These are phyloP conservation scores for Calvatia gigantea DNA, from an alignment of 768 basidiomycete species.

Conservation along the genomic window DNA sequence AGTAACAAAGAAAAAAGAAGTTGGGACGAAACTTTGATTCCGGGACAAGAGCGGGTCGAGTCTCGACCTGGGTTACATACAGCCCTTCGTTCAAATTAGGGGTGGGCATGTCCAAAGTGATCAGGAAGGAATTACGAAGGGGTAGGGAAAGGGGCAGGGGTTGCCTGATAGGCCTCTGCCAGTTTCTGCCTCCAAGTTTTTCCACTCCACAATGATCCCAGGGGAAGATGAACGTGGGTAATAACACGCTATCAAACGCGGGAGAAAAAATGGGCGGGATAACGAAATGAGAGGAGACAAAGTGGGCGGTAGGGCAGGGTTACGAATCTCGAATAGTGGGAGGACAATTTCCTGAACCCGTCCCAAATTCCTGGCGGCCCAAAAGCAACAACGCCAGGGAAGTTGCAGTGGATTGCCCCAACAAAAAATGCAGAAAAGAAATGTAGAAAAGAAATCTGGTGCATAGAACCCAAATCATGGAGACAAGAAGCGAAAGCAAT, in stretches of 20 bases:
- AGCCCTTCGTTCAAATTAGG: neutral
- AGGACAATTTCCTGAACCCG: neutral
- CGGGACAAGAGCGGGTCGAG: neutral
- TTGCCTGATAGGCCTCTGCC: slow-evolving; percentile 6
- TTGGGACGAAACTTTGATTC: neutral
- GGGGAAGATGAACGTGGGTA: neutral
- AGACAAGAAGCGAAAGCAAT: slow-evolving; percentile 8
- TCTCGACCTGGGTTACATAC: neutral
- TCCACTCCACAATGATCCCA: neutral
- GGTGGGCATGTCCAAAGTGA: neutral
- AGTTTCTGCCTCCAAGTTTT: slow-evolving; percentile 1
- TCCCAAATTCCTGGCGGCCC: neutral
- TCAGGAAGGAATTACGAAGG: neutral
- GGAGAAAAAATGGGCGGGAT: neutral
- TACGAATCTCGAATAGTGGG: neutral
- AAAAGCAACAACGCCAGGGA: no score
- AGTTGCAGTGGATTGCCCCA: no score
- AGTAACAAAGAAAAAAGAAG: neutral
- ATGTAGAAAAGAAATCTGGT: no score
- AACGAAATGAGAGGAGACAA: neutral
- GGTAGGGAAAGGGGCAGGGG: neutral
- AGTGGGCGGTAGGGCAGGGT: neutral
- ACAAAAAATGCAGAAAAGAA: no score
- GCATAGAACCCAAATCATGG: neutral
- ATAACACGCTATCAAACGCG: neutral